These are phyloP conservation scores for Acanthamoeba castellanii DNA, from an alignment of 208 protist genomes.

Conservation along the genomic window DNA sequence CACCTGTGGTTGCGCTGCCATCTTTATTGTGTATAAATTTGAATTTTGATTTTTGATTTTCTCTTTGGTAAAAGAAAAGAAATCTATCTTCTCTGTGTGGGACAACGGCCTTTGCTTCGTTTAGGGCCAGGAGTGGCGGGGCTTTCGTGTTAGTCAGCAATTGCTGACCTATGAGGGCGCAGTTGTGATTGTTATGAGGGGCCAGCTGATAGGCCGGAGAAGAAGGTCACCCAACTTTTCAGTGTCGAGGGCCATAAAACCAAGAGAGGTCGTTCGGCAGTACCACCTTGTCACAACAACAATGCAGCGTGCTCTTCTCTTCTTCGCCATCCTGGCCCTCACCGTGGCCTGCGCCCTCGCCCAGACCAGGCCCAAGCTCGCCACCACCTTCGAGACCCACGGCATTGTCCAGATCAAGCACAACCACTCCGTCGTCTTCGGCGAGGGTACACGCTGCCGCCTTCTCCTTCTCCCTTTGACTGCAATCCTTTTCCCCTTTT, in stretches of 20 bases:
- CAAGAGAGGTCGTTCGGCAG: no score
- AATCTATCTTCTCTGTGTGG: no score
- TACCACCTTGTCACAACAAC: background rate
- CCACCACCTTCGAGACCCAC: conserved; percentile 1
- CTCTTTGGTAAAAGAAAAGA: no score
- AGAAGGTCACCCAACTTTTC: background rate
- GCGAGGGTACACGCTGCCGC: background rate
- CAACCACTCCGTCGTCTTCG: conserved; percentile 37
- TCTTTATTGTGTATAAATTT: background rate
- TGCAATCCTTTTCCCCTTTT: background rate
- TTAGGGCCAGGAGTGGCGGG: background rate
- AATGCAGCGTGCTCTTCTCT: conserved; percentile 14
- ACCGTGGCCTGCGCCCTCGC: background rate
- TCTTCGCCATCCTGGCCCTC: conserved; percentile 6
- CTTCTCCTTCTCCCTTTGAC: background rate
- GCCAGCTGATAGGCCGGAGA: no score
- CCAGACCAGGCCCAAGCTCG: conserved; percentile 18
- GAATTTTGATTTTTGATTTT: background rate
- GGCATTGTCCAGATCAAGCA: conserved; percentile 48
- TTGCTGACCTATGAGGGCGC: no score
- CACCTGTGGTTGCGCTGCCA: background rate
- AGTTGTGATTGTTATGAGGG: no score
- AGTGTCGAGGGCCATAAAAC: background rate
- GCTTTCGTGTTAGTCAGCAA: no score
- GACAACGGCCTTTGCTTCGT: no score